Conservation (phyloP, 768 basidiomycete genomes). For the Leccinum olivaceopallidum region DNA sequence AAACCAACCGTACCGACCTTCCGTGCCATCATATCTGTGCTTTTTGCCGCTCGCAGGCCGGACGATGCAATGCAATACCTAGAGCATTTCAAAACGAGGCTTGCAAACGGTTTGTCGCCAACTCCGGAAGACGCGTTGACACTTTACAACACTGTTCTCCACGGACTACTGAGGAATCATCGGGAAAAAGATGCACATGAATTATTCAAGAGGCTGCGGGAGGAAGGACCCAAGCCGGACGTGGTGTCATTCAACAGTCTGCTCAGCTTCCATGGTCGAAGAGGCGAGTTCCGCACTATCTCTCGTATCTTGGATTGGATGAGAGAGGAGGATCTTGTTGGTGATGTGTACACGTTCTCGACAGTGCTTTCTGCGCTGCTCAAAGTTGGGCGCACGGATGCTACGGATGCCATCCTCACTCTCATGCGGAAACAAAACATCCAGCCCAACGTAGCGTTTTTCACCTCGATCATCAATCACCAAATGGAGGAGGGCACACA, state of each 20-base stretch:
- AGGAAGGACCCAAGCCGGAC: constrained; percentile 61
- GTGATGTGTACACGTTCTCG: constrained; percentile 87
- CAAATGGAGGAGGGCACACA: constrained; percentile 60
- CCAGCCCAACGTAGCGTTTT: constrained; percentile 71
- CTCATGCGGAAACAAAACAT: constrained; percentile 80
- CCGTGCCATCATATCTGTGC: constrained; percentile 64
- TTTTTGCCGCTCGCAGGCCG: constrained; percentile 51
- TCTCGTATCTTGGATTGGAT: constrained; percentile 60
- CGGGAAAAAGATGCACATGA: constrained; percentile 41
- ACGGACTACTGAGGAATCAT: constrained; percentile 56
- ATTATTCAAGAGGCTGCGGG: constrained; percentile 47
- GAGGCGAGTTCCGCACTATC: constrained; percentile 61
- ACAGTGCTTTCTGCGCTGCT: constrained; percentile 80
- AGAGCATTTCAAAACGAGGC: constrained; percentile 43
- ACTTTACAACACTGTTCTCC: constrained; percentile 76
- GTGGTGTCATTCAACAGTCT: constrained; percentile 81
- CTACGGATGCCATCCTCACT: constrained; percentile 59
- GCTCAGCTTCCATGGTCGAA: constrained; percentile 64
- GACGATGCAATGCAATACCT: constrained; percentile 56
- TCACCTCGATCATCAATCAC: constrained; percentile 77
- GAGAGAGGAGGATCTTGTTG: constrained; percentile 50
- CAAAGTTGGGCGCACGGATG: constrained; percentile 64
- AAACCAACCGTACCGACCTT: constrained; percentile 65
- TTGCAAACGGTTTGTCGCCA: constrained; percentile 20
- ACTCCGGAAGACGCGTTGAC: constrained; percentile 36